Evolutionary conservation across 371 early-diverging fungal species (phyloP), one percentile per base, ranked within the genome.

Genomic region (Mucor velutinosus): DNA sequence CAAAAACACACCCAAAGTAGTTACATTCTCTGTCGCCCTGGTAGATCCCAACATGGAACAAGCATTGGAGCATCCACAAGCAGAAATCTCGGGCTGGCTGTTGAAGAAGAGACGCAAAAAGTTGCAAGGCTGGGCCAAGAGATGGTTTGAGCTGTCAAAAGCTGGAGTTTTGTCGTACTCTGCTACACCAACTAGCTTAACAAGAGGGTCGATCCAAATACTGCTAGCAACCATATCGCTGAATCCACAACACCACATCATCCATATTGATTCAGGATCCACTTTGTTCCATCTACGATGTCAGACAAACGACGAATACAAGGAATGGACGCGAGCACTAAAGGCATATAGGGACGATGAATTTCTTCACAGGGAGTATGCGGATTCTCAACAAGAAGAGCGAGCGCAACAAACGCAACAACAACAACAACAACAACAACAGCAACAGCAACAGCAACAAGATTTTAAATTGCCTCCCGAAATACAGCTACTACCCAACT

Each of bases 41-140:
- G 53, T 41, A 17, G 69, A 66, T 64, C 62, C 58, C 64, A 66
- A 82, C 47, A 69, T 77, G 62, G 64, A 55, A 10, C 35, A 60
- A 23, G 37, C 32, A 14, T 30, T 65, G 4, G 32, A 53, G 27
- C 73, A 75, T 21, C 30, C 73, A 37, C 25, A 32, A 49, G 33
- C 29, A 3, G 35, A 37, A 3, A 55, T 53, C 7, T 73, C 87
- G 2, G 91, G 92, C 1, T 91, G 89, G 90, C 63, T 92, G 67
- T 72, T 90, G 47, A 91, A 92, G 72, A 96, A 96, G 74, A 92
- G 93, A 77, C 85, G 94, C 33, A 92, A 94, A 76, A 81, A 88
- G 60, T 86, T 83, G 90, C 93, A 85, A 83, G 93, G 92, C 32
- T 91, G 91, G 91, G 92, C 92, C 4, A 83, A 82, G 66, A 77